Conservation (phyloP, 2,329 filamentous ascomycete genomes). For the Ceratocystis diversiconidia region DNA sequence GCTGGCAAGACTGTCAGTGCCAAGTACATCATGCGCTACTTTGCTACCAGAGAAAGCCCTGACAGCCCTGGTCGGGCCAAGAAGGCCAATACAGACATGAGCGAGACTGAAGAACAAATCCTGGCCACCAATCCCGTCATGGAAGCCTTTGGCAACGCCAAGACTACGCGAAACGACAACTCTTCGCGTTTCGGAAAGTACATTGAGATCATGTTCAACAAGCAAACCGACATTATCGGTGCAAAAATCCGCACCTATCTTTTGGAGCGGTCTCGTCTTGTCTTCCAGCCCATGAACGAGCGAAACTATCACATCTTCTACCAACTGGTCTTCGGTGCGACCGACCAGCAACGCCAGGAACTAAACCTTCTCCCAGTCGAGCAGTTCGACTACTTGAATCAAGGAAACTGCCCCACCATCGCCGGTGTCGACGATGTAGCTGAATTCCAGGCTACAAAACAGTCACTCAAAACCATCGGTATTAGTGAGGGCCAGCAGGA, state of each 20-base stretch:
- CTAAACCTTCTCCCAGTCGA: conserved; percentile 69
- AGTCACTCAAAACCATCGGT: conserved; percentile 77
- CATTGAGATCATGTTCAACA: conserved; percentile 99
- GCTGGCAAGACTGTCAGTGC: conserved; percentile 98
- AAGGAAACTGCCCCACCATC: conserved; percentile 80
- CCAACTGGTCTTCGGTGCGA: conserved; percentile 85
- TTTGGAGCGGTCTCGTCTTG: conserved; percentile 83
- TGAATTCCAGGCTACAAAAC: conserved; percentile 79
- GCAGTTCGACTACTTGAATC: conserved; percentile 91
- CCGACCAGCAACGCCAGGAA: conserved; percentile 66
- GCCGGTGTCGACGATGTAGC: conserved; percentile 92
- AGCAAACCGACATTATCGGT: conserved; percentile 88
- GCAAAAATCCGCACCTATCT: conserved; percentile 95
- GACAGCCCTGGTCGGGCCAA: conserved; percentile 69
- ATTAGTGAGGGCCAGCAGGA: conserved; percentile 59
- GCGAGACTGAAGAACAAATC: conserved; percentile 96
- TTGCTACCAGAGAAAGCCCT: conserved; percentile 89
- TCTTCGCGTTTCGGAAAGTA: conserved; percentile 99
- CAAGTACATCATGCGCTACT: conserved; percentile 99
- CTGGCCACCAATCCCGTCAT: conserved; percentile 97
- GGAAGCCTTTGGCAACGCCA: conserved; percentile 99
- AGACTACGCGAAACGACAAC: conserved; percentile 99
- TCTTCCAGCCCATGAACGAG: conserved; percentile 95
- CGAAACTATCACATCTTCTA: conserved; percentile 99
- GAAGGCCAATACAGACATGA: conserved; percentile 68